Evolutionary conservation across 1,284 basidiomycete species (phyloP), one percentile per base, ranked within the genome.

Genomic region (Ustilago trichophora): DNA sequence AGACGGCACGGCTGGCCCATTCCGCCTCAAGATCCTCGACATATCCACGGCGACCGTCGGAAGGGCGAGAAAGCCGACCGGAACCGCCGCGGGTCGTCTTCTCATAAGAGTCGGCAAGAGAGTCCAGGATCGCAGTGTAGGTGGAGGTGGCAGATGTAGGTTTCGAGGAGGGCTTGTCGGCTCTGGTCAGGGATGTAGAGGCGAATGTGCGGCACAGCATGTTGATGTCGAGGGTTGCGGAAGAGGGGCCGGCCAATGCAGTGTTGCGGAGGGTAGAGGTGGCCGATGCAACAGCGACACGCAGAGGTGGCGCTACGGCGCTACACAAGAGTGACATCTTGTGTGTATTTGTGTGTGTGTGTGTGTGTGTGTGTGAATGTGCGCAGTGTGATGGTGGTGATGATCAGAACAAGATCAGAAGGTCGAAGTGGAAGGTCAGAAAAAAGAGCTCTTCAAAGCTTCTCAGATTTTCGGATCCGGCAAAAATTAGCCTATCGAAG

Each of bases 1-100:
- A 60, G 8, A 64, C 56, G 4, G 52, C 44, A 11, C 66, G 55
- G 6, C 6, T 21, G 15, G 58, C 34, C 66, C 66, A 69, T 6
- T 60, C 60, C 9, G 55, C 56, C 26, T 69, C 66, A 25, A 69
- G 52, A n/a, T 69, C 60, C 12, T 56, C 56, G 27, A 59, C 56
- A 34, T 59, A 64, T 22, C 47, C 60, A 13, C 52, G 48, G 12
- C 55, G 56, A 6, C 53, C 60, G 22, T 60, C 66, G 3, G 56
- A 32, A 3, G 56, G 59, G 8, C 66, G 59, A 4, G 47, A 45
- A 22, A 56, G 50, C 13, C 58, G 53, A 8, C 44, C 42, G 16
- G 35, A 27, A 3, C 35, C 24, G 5, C 43, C 50, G 9, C 47
- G 47, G 7, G 47, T 45, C 22, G 46, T 63, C 33, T 68, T 57